These are phyloP conservation scores for Trametes coccinea DNA, from an alignment of 768 basidiomycete genomes.

Conservation along the genomic window DNA sequence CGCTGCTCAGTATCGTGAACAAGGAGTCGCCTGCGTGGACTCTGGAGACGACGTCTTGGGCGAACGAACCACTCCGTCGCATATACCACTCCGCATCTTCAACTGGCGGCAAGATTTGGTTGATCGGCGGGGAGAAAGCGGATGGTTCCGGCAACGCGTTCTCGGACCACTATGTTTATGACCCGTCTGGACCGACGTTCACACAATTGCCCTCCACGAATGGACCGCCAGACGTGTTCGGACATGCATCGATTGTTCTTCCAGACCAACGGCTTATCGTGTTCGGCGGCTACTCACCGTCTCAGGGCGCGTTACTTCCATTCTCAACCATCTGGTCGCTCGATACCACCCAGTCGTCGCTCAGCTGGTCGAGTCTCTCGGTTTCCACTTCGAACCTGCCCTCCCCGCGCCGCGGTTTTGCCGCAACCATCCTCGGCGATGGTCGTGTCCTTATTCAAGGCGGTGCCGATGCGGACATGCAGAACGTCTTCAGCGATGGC, in stretches of 20 bases:
- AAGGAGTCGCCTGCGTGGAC: slow-evolving; percentile 45
- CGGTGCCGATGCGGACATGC: slow-evolving; percentile 58
- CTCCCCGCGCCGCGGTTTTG: slow-evolving; percentile 62
- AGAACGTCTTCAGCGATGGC: slow-evolving; percentile 62
- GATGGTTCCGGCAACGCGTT: slow-evolving; percentile 73
- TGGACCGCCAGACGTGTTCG: slow-evolving; percentile 68
- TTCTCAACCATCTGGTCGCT: slow-evolving; percentile 64
- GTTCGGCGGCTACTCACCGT: slow-evolving; percentile 68
- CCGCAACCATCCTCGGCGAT: slow-evolving; percentile 48
- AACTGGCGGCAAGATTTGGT: slow-evolving; percentile 53
- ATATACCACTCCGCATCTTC: slow-evolving; percentile 72
- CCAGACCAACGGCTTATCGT: slow-evolving; percentile 68
- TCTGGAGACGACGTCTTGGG: slow-evolving; percentile 54
- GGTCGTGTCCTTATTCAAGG: slow-evolving; percentile 75
- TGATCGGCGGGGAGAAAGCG: slow-evolving; percentile 80
- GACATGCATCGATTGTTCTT: slow-evolving; percentile 72
- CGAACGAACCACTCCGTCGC: slow-evolving; percentile 67
- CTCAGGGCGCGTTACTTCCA: slow-evolving; percentile 48
- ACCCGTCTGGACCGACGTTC: slow-evolving; percentile 52
- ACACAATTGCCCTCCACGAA: slow-evolving; percentile 50
- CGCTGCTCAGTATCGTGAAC: slow-evolving; percentile 49
- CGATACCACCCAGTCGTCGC: slow-evolving; percentile 50
- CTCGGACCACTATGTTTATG: slow-evolving; percentile 65
- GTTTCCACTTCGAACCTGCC: slow-evolving; percentile 48
- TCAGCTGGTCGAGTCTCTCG: slow-evolving; percentile 52